Evolutionary conservation across 129 eudicot species (phyloP).

Genomic region (Flaveria robusta): DNA sequence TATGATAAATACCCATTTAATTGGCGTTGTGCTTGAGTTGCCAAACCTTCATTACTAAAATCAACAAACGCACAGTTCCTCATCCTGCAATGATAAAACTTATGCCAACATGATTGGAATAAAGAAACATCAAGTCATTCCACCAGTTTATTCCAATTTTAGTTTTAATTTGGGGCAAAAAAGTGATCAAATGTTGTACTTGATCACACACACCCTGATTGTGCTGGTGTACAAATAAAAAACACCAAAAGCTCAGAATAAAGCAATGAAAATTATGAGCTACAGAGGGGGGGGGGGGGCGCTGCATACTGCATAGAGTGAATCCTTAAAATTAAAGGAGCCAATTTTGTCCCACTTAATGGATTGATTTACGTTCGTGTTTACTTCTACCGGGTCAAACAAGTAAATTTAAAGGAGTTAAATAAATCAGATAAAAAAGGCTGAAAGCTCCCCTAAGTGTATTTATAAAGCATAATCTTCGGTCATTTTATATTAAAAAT

Average conservation of each 20-base stretch:
- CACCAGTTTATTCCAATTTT: neutral
- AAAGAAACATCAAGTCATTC: neutral
- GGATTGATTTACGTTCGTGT: neutral
- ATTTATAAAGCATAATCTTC: neutral
- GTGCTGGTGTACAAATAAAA: neutral
- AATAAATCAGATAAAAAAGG: neutral
- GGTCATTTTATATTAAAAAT: neutral
- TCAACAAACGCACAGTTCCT: constrained; percentile 92
- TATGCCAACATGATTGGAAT: constrained; percentile 22
- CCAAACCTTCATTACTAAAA: constrained; percentile 60
- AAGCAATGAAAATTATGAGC: constrained; percentile 3
- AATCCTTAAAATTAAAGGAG: neutral
- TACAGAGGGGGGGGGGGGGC: neutral
- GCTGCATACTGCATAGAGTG: neutral
- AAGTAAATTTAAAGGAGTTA: neutral
- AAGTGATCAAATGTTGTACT: neutral
- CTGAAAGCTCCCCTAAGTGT: neutral
- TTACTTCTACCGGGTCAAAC: neutral
- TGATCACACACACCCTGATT: neutral
- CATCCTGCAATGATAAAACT: constrained; percentile 47
- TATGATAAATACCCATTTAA: constrained; percentile 62
- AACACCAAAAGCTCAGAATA: neutral
- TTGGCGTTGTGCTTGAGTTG: constrained; percentile 84
- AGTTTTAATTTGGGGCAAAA: neutral
- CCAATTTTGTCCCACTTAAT: neutral